phyloP scores from a whole-genome alignment of 208 protist genomes.

The Naegleria lovaniensis region DNA sequence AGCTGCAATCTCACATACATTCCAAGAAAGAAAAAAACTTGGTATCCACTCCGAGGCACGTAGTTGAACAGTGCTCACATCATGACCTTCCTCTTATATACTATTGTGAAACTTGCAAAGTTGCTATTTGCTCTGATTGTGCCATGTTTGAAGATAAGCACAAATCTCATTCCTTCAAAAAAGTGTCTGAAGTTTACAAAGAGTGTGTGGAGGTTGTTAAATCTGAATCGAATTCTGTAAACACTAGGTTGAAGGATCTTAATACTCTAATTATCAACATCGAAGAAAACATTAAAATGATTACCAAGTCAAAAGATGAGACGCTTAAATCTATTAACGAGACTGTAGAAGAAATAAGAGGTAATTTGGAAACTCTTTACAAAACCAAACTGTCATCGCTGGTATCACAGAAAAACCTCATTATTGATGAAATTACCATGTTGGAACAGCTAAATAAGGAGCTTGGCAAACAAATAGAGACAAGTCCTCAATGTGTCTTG shows the following conservation, averaged over 20 bases:
- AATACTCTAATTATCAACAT: background rate
- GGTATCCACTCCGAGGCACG: too few relatives aligned
- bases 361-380: background rate
- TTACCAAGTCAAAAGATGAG: conserved; percentile 1
- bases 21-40: background rate
- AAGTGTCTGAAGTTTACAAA: conserved; percentile 8
- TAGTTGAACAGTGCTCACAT: background rate
- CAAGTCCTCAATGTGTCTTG: background rate
- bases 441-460: background rate
- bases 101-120: conserved; percentile 21
- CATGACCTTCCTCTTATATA: background rate
- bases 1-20: background rate
- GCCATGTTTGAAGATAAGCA: conserved; percentile 25
- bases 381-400: background rate
- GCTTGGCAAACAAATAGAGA: background rate
- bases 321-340: background rate
- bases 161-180: conserved; percentile 1
- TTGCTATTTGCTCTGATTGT: background rate
- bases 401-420: background rate
- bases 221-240: background rate
- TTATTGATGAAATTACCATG: background rate
- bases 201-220: background rate
- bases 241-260: background rate
- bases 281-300: background rate
- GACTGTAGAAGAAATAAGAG: background rate